Evolutionary conservation across 257 asterid species (phyloP).

Genomic region (Scutellaria minor): DNA sequence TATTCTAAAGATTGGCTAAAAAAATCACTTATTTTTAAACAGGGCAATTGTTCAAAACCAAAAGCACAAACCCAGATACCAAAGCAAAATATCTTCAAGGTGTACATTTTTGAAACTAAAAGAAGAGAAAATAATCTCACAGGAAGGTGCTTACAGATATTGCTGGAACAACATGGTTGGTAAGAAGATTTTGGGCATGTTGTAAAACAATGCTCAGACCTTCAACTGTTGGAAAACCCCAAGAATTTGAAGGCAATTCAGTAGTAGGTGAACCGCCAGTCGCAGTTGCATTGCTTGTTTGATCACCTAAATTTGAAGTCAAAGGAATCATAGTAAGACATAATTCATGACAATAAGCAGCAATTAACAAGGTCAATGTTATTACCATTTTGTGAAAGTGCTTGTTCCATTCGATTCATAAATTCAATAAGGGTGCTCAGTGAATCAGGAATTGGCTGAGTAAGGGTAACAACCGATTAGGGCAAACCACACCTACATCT

Average conservation of each 20-base stretch:
- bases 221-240: slow-evolving; percentile 68
- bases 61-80: too few relatives aligned
- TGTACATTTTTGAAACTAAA: neutral
- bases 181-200: slow-evolving; percentile 72
- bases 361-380: slow-evolving; percentile 21
- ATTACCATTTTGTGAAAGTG: slow-evolving; percentile 70
- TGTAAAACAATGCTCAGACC: slow-evolving; percentile 65
- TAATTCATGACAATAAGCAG: slow-evolving; percentile 21
- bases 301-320: slow-evolving; percentile 48
- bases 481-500: neutral
- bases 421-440: slow-evolving; percentile 79
- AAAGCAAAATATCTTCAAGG: neutral
- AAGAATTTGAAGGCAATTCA: slow-evolving; percentile 65
- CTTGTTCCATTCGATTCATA: slow-evolving; percentile 78
- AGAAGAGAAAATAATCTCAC: neutral
- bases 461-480: slow-evolving; percentile 36
- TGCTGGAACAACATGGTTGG: slow-evolving; percentile 69
- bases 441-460: slow-evolving; percentile 94
- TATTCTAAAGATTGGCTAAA: slow-evolving; percentile 11
- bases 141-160: slow-evolving; percentile 69
- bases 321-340: slow-evolving; percentile 20
- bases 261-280: slow-evolving; percentile 44
- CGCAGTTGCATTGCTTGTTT: slow-evolving; percentile 50
- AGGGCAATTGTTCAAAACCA: neutral
- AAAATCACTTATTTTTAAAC: neutral